phyloP scores from a whole-genome alignment of 352 stramenopile genomes.

The Globisporangium paddicum region DNA sequence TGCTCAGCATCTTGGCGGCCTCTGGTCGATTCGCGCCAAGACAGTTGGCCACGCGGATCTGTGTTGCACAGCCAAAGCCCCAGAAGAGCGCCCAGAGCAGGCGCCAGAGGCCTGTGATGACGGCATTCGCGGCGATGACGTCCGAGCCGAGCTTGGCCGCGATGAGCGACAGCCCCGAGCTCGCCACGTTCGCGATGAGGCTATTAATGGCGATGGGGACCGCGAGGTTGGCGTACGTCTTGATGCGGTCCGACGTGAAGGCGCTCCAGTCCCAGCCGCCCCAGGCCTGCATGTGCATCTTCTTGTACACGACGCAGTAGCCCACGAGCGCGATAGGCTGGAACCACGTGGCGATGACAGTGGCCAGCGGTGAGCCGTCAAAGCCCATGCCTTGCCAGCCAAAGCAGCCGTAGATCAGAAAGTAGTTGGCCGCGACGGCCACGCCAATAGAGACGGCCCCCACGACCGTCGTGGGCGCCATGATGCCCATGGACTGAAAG shows the following conservation, averaged over 20 bases:
- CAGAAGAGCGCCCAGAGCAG: conserved; percentile 23
- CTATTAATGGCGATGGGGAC: conserved; percentile 22
- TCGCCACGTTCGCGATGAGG: conserved; percentile 30
- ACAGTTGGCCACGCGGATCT: no score
- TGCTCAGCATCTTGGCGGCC: conserved; percentile 47
- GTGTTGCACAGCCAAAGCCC: no score
- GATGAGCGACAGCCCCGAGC: conserved; percentile 32
- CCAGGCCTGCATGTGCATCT: conserved; percentile 70
- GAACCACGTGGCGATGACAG: conserved; percentile 76
- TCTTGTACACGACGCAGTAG: conserved; percentile 73
- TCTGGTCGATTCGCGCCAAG: conserved; percentile 35
- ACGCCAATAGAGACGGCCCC: conserved; percentile 16
- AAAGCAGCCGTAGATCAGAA: conserved; percentile 49
- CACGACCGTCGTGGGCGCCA: conserved; percentile 35
- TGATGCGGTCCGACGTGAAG: conserved; percentile 54
- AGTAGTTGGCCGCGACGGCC: conserved; percentile 60
- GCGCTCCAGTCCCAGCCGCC: conserved; percentile 54
- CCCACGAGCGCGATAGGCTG: conserved; percentile 70
- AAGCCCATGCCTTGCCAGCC: conserved; percentile 65
- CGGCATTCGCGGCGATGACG: conserved; percentile 34
- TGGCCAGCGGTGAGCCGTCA: conserved; percentile 67
- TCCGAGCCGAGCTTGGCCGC: conserved; percentile 35
- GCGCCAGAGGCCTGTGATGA: conserved; percentile 56
- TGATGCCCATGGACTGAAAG: conserved; percentile 28
- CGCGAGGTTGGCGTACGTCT: conserved; percentile 47